These are phyloP conservation scores for Phytopythium mirpurense DNA, from an alignment of 352 stramenopile genomes.

Conservation along the genomic window DNA sequence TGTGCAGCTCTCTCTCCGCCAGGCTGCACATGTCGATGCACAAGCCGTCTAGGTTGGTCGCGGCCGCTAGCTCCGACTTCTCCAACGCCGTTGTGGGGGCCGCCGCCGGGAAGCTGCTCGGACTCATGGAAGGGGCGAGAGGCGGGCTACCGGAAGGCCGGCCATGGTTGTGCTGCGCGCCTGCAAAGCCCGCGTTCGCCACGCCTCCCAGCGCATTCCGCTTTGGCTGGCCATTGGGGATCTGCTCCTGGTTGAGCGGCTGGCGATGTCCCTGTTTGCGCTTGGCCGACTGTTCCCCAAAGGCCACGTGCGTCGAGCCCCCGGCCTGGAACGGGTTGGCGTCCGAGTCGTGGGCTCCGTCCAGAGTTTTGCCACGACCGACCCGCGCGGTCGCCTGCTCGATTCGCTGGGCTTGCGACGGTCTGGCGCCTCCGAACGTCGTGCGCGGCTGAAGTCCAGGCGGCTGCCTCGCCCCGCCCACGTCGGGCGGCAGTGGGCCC, in stretches of 20 bases:
- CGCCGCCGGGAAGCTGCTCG: conserved; percentile 6
- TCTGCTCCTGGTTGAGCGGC: background rate
- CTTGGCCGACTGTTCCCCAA: conserved; percentile 2
- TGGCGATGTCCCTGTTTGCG: conserved; percentile 1
- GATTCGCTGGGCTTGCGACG: background rate
- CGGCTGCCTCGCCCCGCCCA: background rate
- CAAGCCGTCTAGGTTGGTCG: conserved; percentile 62
- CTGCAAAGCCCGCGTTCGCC: background rate
- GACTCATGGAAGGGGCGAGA: background rate
- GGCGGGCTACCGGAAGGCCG: background rate
- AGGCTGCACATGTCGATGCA: conserved; percentile 85
- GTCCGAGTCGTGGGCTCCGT: background rate
- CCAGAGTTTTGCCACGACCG: background rate
- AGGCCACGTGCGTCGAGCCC: background rate
- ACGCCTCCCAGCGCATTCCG: background rate
- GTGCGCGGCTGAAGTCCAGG: conserved; percentile 1
- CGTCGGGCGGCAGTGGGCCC: background rate
- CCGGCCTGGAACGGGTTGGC: background rate
- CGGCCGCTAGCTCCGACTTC: conserved; percentile 57
- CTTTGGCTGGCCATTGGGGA: background rate
- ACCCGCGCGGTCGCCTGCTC: background rate
- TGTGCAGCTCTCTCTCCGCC: conserved; percentile 77
- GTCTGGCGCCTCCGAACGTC: background rate
- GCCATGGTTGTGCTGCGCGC: background rate
- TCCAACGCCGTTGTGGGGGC: conserved; percentile 5